Evolutionary conservation across 495 filamentous ascomycete genomes (phyloP), one percentile per base, ranked within the genome.

Genomic region (Rostrohypoxylon terebratum): DNA sequence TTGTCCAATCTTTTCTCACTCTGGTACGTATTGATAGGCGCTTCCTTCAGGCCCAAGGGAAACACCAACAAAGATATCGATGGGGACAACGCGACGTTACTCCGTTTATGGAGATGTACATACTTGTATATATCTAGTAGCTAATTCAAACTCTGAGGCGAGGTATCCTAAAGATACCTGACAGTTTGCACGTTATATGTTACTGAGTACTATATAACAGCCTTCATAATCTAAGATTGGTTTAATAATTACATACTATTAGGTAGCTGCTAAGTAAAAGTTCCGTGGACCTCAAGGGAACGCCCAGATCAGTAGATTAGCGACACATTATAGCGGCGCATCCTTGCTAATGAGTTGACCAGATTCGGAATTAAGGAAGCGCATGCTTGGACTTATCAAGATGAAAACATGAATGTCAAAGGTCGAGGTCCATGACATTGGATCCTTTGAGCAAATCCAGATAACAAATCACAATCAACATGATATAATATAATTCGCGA

Each of bases 21-120:
- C 34, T 5, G 54, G 59, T 64, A 70, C 53, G 61, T 71, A 71
- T 50, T 65, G 60, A 68, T 73, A 65, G 70, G 59, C 59, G 59
- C 59, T 64, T 58, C 63, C 38, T 18, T 44, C 62, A 42, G n/a
- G 33, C n/a, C n/a, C n/a, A n/a, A n/a, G 20, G 11, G 47, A 2
- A 2, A 23, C 38, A 54, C 42, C 25, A 53, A 60, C 51, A 63
- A 53, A 8, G 18, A 36, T 38, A 38, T 25, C 21, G 48, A 31
- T 28, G 51, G 33, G 38, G 16, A 38, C 51, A 51, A 57, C 45
- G 66, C 68, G 61, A 71, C 40, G 55, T 66, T 71, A 55, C 68
- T 61, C 42, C 21, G 48, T 21, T 6, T 54, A 25, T 42, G 7
- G 51, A 34, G 51, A 34, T 25, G 23, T 6, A 51, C 57, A 47